These are phyloP conservation scores for Xylaria hypoxylon DNA, from an alignment of 2,329 filamentous ascomycete species.

Conservation along the genomic window DNA sequence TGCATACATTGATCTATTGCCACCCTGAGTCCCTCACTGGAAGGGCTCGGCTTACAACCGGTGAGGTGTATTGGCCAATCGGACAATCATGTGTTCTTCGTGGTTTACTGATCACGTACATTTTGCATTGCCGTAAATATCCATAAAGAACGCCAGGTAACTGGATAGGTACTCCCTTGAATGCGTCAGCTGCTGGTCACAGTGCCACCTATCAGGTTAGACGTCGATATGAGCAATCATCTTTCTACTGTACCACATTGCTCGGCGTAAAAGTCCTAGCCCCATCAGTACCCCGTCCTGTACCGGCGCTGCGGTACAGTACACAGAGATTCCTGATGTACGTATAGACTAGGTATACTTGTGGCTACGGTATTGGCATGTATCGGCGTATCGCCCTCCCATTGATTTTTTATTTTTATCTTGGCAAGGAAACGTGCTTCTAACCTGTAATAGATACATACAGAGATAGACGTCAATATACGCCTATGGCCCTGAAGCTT, in stretches of 20 bases:
- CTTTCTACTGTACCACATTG: constrained; percentile 18
- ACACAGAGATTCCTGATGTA: background rate
- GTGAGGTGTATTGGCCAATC: constrained; percentile 38
- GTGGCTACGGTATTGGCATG: constrained; percentile 4
- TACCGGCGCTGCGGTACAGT: constrained; percentile 17
- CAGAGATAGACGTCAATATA: constrained; percentile 38
- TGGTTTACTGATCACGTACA: constrained; percentile 22
- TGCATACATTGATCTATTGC: constrained; percentile 25
- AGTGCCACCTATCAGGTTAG: constrained; percentile 23
- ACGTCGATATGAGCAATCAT: constrained; percentile 38
- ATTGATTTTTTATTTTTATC: constrained; percentile 7
- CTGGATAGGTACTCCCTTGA: constrained; percentile 6
- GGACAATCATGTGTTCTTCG: constrained; percentile 25
- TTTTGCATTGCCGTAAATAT: constrained; percentile 22
- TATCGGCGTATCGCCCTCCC: background rate
- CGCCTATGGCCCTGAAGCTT: constrained; percentile 20
- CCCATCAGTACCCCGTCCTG: constrained; percentile 9
- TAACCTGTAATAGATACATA: constrained; percentile 24
- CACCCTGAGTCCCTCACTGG: constrained; percentile 21
- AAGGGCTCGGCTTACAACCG: constrained; percentile 31
- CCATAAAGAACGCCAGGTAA: constrained; percentile 4
- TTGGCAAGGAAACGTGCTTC: constrained; percentile 36
- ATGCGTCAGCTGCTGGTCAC: constrained; percentile 32
- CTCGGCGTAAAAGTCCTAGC: constrained; percentile 16
- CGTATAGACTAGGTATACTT: background rate